Percentiles rank a stretch among this genome's conserved stretches.
Evolutionary conservation across 202 grass and related monocot species (phyloP).

Genomic region (Tripidium arundinaceum): DNA sequence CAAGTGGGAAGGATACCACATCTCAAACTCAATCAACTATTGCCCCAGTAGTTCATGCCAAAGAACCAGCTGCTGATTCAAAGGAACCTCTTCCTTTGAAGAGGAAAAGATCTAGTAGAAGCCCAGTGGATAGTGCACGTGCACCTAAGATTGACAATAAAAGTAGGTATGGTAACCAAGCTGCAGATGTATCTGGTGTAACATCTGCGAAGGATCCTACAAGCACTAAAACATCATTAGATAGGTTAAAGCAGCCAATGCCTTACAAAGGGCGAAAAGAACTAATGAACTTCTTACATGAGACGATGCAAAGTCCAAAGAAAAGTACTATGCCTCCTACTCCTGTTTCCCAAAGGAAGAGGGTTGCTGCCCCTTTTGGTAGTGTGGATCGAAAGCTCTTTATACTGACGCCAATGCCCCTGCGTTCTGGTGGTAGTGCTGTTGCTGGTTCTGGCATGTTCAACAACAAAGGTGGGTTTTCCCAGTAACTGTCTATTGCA

Average conservation of each 20-base stretch:
- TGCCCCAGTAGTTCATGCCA: conserved; percentile 28
- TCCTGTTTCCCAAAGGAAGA: conserved; percentile 86
- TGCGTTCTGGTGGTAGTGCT: conserved; percentile 55
- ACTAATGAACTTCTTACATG: conserved; percentile 65
- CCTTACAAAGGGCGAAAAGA: conserved; percentile 81
- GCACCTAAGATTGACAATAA: conserved; percentile 41
- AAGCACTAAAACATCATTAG: conserved; percentile 66
- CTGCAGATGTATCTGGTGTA: conserved; percentile 75
- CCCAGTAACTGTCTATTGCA: background rate
- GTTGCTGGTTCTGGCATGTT: conserved; percentile 66
- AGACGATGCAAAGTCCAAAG: conserved; percentile 50
- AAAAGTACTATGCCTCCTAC: conserved; percentile 31
- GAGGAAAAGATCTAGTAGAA: conserved; percentile 49
- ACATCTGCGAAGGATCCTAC: conserved; percentile 88
- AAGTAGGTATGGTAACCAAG: conserved; percentile 49
- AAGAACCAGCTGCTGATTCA: conserved; percentile 29
- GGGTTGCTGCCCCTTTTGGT: conserved; percentile 59
- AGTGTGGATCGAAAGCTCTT: conserved; percentile 47
- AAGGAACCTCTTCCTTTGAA: conserved; percentile 47
- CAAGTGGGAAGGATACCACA: conserved; percentile 28
- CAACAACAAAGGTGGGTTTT: conserved; percentile 62
- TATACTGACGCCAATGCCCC: conserved; percentile 85
- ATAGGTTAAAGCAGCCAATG: conserved; percentile 82
- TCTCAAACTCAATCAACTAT: conserved; percentile 29
- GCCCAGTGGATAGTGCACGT: background rate